Evolutionary conservation across 2,329 filamentous ascomycete genomes (phyloP).

Genomic region (Incumbomyces lentus): DNA sequence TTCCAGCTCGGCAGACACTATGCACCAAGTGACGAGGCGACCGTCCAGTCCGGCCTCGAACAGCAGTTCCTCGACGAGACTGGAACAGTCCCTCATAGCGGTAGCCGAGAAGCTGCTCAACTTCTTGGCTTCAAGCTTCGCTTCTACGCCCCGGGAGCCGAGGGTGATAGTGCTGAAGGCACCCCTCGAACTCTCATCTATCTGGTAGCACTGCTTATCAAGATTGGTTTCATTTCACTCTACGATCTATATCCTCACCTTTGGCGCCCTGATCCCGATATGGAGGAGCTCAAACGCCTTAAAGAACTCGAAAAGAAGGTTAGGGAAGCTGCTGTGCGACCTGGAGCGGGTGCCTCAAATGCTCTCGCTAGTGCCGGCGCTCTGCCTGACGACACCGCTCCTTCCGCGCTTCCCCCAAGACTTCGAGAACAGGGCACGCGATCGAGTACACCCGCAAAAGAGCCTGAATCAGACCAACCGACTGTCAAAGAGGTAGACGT

Average conservation of each 20-base stretch:
- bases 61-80: conserved; percentile 71
- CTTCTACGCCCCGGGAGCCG: conserved; percentile 71
- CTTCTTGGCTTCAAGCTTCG: conserved; percentile 93
- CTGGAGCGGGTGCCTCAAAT: conserved; percentile 63
- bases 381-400: conserved; percentile 69
- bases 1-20: conserved; percentile 75
- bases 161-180: conserved; percentile 62
- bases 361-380: conserved; percentile 80
- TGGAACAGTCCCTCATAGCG: conserved; percentile 68
- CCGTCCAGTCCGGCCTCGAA: conserved; percentile 36
- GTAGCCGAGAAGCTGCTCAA: conserved; percentile 87
- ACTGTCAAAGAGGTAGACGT: conserved; percentile 43
- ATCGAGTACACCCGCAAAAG: conserved; percentile 43
- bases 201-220: conserved; percentile 82
- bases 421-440: conserved; percentile 43
- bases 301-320: conserved; percentile 68
- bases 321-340: conserved; percentile 59
- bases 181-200: conserved; percentile 90
- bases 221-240: conserved; percentile 91
- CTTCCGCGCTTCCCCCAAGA: conserved; percentile 26
- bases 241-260: conserved; percentile 86
- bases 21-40: conserved; percentile 49
- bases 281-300: conserved; percentile 62
- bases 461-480: conserved; percentile 39
- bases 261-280: conserved; percentile 72